These are phyloP conservation scores for Chloranthus sessilifolius DNA, from an alignment of 164 flowering plant genomes.

Conservation along the genomic window DNA sequence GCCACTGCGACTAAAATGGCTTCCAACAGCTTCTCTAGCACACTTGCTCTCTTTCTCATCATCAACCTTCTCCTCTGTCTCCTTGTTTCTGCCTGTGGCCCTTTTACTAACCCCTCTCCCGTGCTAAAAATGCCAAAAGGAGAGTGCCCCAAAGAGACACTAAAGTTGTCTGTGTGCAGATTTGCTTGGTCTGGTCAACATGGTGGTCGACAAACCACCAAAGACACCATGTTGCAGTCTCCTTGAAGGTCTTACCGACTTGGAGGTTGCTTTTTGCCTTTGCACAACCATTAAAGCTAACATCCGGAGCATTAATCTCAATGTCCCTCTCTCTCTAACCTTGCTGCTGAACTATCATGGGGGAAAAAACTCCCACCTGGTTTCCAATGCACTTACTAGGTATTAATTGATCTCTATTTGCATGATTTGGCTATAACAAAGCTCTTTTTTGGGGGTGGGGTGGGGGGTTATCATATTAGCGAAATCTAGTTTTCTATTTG, in stretches of 20 bases:
- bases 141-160: slow-evolving; percentile 54
- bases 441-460: too few species aligned
- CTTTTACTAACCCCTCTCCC: slow-evolving; percentile 5
- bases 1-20: too few species aligned
- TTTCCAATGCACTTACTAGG: slow-evolving; percentile 57
- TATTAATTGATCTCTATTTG: too few species aligned
- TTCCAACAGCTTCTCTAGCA: slow-evolving; percentile 26
- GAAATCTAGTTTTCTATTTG: too few species aligned
- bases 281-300: slow-evolving; percentile 67
- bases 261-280: slow-evolving; percentile 69
- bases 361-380: slow-evolving; percentile 39
- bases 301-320: slow-evolving; percentile 47
- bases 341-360: slow-evolving; percentile 60
- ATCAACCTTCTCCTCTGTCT: slow-evolving; percentile 59
- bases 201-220: slow-evolving; percentile 40
- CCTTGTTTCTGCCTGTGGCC: slow-evolving; percentile 27
- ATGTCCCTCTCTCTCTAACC: slow-evolving; percentile 50
- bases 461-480: too few species aligned
- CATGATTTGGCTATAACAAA: too few species aligned
- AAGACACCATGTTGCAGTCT: slow-evolving; percentile 53
- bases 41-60: slow-evolving; percentile 30
- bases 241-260: slow-evolving; percentile 51
- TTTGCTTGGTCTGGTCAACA: slow-evolving; percentile 32
- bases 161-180: slow-evolving; percentile 61
- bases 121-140: slow-evolving; percentile 3